These are phyloP conservation scores for Neofusicoccum ribis DNA, from an alignment of 2,329 filamentous ascomycete species.

Conservation along the genomic window DNA sequence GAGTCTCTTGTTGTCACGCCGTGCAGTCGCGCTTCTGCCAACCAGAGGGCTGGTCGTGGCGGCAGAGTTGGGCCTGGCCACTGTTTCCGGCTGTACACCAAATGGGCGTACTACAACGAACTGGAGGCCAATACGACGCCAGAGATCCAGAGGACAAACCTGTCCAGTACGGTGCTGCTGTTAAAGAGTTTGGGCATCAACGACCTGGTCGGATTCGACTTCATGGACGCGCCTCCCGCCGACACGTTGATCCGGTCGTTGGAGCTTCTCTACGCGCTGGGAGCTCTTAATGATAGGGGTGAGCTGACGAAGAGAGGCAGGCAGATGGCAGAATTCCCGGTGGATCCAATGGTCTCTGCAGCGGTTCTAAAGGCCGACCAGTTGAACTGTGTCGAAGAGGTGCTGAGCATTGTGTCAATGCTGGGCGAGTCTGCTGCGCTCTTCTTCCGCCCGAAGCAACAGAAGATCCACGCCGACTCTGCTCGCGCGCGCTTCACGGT, in stretches of 20 bases:
- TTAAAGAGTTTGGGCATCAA: constrained; percentile 91
- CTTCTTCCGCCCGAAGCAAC: constrained; percentile 95
- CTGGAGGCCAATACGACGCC: constrained; percentile 89
- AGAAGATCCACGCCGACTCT: constrained; percentile 93
- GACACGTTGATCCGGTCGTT: constrained; percentile 86
- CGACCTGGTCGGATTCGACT: constrained; percentile 90
- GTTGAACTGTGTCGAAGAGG: constrained; percentile 89
- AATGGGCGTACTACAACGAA: constrained; percentile 92
- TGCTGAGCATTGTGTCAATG: constrained; percentile 93
- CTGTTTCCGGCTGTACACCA: constrained; percentile 91
- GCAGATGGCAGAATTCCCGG: constrained; percentile 94
- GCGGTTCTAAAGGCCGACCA: constrained; percentile 85
- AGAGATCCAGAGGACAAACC: constrained; percentile 87
- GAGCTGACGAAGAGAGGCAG: constrained; percentile 87
- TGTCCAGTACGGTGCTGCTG: constrained; percentile 79
- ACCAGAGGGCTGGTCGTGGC: constrained; percentile 88
- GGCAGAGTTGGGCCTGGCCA: constrained; percentile 91
- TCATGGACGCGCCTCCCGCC: constrained; percentile 89
- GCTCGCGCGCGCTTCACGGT: constrained; percentile 85
- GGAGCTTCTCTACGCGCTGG: constrained; percentile 87
- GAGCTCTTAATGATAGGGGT: constrained; percentile 83
- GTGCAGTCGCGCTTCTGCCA: constrained; percentile 86
- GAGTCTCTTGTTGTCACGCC: constrained; percentile 88
- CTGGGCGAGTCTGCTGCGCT: constrained; percentile 83
- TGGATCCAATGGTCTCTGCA: constrained; percentile 88